Evolutionary conservation across 2,329 filamentous ascomycete species (phyloP).

Genomic region (Exophiala sideris): DNA sequence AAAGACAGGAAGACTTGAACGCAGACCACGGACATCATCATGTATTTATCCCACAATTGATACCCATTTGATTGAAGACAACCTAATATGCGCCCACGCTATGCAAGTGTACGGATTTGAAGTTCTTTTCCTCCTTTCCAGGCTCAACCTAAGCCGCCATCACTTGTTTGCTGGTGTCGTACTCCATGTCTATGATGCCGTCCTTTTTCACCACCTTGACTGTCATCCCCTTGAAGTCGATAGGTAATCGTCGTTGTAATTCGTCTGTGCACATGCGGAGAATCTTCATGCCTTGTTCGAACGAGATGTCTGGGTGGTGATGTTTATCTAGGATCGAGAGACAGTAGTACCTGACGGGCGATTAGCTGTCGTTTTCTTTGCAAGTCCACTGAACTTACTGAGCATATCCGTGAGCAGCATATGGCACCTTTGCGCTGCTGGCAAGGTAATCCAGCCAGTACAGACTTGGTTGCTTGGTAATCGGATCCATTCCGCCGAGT

Average conservation of each 20-base stretch:
- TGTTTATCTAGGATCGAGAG: conserved; percentile 97
- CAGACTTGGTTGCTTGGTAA: conserved; percentile 82
- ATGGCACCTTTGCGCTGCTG: conserved; percentile 80
- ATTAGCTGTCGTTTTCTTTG: conserved; percentile 18
- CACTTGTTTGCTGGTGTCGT: conserved; percentile 70
- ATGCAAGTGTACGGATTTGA: conserved; percentile 16
- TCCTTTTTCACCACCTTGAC: conserved; percentile 97
- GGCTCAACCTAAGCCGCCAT: conserved; percentile 39
- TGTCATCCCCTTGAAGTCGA: conserved; percentile 95
- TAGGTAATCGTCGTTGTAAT: conserved; percentile 90
- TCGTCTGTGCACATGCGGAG: conserved; percentile 94
- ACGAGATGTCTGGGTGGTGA: conserved; percentile 88
- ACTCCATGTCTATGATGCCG: conserved; percentile 79
- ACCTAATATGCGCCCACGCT: conserved; percentile 12
- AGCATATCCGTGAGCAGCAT: conserved; percentile 96
- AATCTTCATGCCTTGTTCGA: conserved; percentile 87
- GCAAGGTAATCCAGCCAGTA: conserved; percentile 99
- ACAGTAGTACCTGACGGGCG: conserved; percentile 78
- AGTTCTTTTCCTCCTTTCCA: not conserved
- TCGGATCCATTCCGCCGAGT: conserved; percentile 87
- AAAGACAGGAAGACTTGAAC: not conserved
- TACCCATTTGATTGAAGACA: not conserved
- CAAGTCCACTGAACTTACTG: conserved; percentile 60
- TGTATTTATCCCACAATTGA: not conserved
- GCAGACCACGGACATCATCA: not conserved